Base-by-base conservation (phyloP, 2,329 filamentous ascomycete genomes). In the Monascus ruber region DNA sequence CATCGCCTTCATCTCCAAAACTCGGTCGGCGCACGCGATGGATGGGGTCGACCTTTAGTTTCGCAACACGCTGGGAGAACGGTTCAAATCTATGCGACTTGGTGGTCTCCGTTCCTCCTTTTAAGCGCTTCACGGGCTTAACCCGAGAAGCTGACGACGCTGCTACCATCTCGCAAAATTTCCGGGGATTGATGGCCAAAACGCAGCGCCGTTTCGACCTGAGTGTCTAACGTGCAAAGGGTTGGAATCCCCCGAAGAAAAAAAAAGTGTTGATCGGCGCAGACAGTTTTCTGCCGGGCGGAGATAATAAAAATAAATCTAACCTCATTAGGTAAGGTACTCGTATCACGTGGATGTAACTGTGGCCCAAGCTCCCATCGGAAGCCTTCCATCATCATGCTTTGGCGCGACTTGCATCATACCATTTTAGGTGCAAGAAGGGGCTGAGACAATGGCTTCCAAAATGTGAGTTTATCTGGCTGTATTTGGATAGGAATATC, bases 21-120 rank as follows among this genome's bases (percentile, higher is more conserved):
- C 67, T 93, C 77, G 59, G 59, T 31, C 83, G 82, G 63, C 87
- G 85, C 53, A 93, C 83, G 65, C 82, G 82, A 63, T 91, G 86
- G 50, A 98, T 76, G 34, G 91, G 91, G 55, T 98, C 89, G 66
- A 98, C 81, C 65, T 85, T 91, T 56, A 96, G 76, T 62, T 88
- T 91, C 47, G 85, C 78, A 60, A 96, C 85, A 62, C 93, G 91
- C 57, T 81, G 77, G 43, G 82, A 85, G 66, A 96, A 96, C 46
- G 85, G 82, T 66, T 95, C 83, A 77, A 86, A 96, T 59, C 85
- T 76, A 65, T 95, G 85, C 38, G 85, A 83, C 57, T 85, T 88
- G 45, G 81, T 79, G 50, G 87, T 84, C 37, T 72, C 70, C 25
- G 85, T 93, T 47, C 74, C 73, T 45, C 74, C 73, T 58, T 83